Base-by-base conservation (phyloP, 495 filamentous ascomycete species). In the Pseudevernia furfuracea region DNA sequence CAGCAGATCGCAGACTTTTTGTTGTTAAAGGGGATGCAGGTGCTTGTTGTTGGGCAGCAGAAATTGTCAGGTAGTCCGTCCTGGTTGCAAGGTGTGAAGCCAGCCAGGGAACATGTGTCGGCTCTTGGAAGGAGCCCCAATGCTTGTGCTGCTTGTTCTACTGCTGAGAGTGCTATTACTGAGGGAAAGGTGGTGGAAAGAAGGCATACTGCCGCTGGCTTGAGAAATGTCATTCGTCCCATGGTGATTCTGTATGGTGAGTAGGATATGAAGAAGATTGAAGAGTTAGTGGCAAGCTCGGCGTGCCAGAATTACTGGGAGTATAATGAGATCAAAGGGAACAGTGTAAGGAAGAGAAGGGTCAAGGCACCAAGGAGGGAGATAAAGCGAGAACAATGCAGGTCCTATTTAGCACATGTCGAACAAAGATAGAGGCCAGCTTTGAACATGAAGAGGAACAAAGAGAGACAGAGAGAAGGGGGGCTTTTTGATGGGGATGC, bases 1-100 rank as follows among this genome's bases (percentile, higher is more conserved):
- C 92, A 96, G 78, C 92, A 96, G 25, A 96, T 79, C 6, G 86
- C 80, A 1, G 90, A 88, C 17, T 82, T 89, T 39, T 77, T 79
- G 52, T 75, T 80, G 63, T 91, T 89, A 39, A 94, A 77, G 37
- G 78, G 68, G 46, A 86, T 72, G 71, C 92, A 96, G 28, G 74
- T 83, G n/a, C 82, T 75, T 4, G 72, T 75, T 23, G 78, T 68
- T 11, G 84, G 76, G 73, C 92, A 96, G 78, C 91, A 95, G 78
- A 95, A 96, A 71, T 83, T 77, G 46, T 77, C 75, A 3, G 90
- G 88, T 21, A 93, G 77, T 12, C 77, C 78, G 10, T 76, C 58
- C 30, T 75, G 71, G 4, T 78, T 73, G 71, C 89, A 92, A 62
- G 74, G 74, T 25, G 68, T 63, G 63, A 80, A 84, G 37, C 59